These are phyloP conservation scores for Neurospora crassa DNA, from an alignment of 2,329 filamentous ascomycete genomes.

Conservation along the genomic window DNA sequence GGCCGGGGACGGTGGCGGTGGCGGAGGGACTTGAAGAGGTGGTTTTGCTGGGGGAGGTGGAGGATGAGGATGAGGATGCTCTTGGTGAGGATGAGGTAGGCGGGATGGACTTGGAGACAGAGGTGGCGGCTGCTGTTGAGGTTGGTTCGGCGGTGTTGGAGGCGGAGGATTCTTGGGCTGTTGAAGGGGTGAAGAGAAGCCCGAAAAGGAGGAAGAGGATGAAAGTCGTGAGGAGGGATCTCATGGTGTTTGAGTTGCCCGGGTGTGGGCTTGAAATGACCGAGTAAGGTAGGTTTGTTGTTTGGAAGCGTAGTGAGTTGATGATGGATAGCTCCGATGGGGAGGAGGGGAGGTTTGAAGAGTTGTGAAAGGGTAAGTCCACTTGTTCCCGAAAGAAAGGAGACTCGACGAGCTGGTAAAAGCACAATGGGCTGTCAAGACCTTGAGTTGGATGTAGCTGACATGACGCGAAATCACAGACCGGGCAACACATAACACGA, in stretches of 20 bases:
- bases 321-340: too few species aligned
- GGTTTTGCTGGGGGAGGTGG: neutral
- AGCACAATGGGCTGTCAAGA: neutral
- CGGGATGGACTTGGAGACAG: constrained; percentile 3
- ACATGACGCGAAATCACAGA: neutral
- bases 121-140: constrained; percentile 9
- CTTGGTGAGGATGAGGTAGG: neutral
- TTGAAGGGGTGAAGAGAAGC: constrained; percentile 19
- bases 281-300: neutral
- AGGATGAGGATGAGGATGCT: neutral
- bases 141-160: constrained; percentile 13
- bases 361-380: too few species aligned
- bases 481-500: neutral
- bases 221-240: constrained; percentile 8
- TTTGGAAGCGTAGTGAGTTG: neutral
- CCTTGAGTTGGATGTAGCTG: rapidly evolving
- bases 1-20: constrained; percentile 4
- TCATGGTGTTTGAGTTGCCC: constrained; percentile 10
- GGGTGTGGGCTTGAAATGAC: neutral
- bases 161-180: constrained; percentile 18
- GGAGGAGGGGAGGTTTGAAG: too few species aligned
- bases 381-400: too few species aligned
- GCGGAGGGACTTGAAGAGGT: neutral
- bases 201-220: constrained; percentile 20
- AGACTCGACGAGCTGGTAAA: neutral